A percentile compares a stretch with the other conserved stretches of the same genome.
Evolutionary conservation across 768 basidiomycete genomes (phyloP).

Genomic region (Russula brevipes): DNA sequence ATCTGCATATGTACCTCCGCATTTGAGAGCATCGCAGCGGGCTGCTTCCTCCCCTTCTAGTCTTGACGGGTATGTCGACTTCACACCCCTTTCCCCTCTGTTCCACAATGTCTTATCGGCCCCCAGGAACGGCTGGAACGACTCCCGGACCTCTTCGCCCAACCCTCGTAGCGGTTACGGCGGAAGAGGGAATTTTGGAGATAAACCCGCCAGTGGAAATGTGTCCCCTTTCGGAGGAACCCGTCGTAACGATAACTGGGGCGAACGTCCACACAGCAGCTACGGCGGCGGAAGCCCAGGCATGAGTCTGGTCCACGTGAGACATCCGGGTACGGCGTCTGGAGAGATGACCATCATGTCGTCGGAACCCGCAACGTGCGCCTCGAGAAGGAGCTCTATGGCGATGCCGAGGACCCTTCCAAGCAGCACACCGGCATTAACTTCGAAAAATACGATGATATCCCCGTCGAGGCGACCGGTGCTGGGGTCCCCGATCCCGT

Average conservation of each 20-base stretch:
- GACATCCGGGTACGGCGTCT: conserved; percentile 59
- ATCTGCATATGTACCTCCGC: conserved; percentile 85
- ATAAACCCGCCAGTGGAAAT: conserved; percentile 39
- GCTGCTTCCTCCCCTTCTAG: conserved; percentile 54
- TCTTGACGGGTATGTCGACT: conserved; percentile 48
- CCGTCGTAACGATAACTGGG: conserved; percentile 41
- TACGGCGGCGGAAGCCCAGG: conserved; percentile 33
- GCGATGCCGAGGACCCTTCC: conserved; percentile 76
- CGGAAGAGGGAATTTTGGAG: conserved; percentile 39
- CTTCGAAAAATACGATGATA: conserved; percentile 99
- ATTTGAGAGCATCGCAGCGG: conserved; percentile 82
- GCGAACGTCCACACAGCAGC: conserved; percentile 38
- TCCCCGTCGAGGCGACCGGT: conserved; percentile 98
- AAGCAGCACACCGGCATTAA: conserved; percentile 98
- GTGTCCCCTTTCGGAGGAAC: conserved; percentile 35
- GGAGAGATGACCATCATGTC: conserved; percentile 87
- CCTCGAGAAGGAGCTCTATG: conserved; percentile 94
- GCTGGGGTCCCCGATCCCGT: conserved; percentile 96
- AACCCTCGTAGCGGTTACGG: conserved; percentile 40
- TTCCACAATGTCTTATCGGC: conserved; percentile 23
- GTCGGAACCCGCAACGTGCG: conserved; percentile 79
- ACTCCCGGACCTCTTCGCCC: conserved; percentile 63
- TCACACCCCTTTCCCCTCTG: background rate
- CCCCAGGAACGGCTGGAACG: conserved; percentile 66
- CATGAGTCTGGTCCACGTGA: conserved; percentile 46